phyloP scores from a whole-genome alignment of 305 asterid genomes.

The Fraxinus paxiana region DNA sequence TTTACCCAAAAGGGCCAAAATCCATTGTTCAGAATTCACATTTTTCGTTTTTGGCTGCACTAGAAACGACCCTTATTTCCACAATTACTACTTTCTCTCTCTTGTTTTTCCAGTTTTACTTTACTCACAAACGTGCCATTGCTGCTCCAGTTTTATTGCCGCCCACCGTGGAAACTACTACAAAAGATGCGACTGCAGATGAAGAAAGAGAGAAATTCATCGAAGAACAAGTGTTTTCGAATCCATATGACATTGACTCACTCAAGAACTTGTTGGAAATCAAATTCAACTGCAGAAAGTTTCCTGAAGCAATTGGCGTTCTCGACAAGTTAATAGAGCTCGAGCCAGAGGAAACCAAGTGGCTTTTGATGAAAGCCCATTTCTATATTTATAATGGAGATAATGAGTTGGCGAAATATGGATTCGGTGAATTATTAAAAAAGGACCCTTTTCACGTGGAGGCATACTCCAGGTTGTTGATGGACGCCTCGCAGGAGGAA shows the following conservation, averaged over 20 bases:
- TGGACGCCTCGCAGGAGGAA: slow-evolving; percentile 58
- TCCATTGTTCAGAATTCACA: neutral
- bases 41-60: slow-evolving; percentile 28
- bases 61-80: slow-evolving; percentile 46
- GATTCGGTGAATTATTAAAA: slow-evolving; percentile 50
- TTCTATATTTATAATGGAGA: slow-evolving; percentile 52
- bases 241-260: slow-evolving; percentile 50
- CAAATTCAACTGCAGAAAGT: slow-evolving; percentile 46
- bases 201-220: slow-evolving; percentile 46
- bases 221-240: slow-evolving; percentile 41
- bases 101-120: slow-evolving; percentile 33
- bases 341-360: slow-evolving; percentile 67
- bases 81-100: slow-evolving; percentile 57
- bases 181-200: slow-evolving; percentile 25
- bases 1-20: neutral
- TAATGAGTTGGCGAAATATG: slow-evolving; percentile 41
- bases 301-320: slow-evolving; percentile 54
- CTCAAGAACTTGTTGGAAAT: slow-evolving; percentile 58
- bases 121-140: slow-evolving; percentile 34
- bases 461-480: slow-evolving; percentile 72
- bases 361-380: slow-evolving; percentile 78
- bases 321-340: slow-evolving; percentile 47
- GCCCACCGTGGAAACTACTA: slow-evolving; percentile 30
- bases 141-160: slow-evolving; percentile 35
- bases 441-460: slow-evolving; percentile 69